phyloP scores from a whole-genome alignment of 208 protist species.

The Novymonas esmeraldas region DNA sequence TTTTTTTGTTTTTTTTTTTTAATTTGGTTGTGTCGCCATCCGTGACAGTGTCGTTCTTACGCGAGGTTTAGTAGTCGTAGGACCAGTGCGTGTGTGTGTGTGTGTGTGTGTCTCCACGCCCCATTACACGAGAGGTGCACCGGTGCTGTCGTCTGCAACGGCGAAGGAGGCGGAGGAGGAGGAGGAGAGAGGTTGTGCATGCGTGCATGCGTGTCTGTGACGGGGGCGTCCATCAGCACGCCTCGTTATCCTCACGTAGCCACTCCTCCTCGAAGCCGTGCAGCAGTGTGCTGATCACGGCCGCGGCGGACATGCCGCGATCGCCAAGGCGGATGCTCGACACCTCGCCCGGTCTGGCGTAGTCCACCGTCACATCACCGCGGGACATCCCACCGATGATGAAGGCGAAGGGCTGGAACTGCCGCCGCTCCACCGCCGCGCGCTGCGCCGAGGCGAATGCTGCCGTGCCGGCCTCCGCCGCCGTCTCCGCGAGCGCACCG shows the following conservation, averaged over 20 bases:
- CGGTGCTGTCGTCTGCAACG: too few relatives aligned
- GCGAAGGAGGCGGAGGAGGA: background rate
- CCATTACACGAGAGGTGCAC: too few relatives aligned
- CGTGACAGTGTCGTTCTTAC: too few relatives aligned
- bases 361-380: conserved; percentile 79
- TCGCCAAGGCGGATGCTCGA: conserved; percentile 70
- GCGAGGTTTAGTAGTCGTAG: too few relatives aligned
- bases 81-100: too few relatives aligned
- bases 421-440: conserved; percentile 35
- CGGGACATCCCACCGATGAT: conserved; percentile 88
- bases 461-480: conserved; percentile 30
- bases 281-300: conserved; percentile 67
- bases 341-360: conserved; percentile 60
- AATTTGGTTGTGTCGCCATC: too few relatives aligned
- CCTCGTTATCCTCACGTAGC: conserved; percentile 84
- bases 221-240: conserved; percentile 5
- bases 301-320: conserved; percentile 84
- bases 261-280: conserved; percentile 88
- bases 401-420: conserved; percentile 86
- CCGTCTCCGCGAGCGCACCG: conserved; percentile 14
- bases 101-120: too few relatives aligned
- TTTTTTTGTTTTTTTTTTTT: background rate
- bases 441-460: conserved; percentile 52
- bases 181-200: background rate
- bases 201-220: conserved; percentile 12